These are phyloP conservation scores for Ophiostoma populinum DNA, from an alignment of 2,329 filamentous ascomycete species.

Conservation along the genomic window DNA sequence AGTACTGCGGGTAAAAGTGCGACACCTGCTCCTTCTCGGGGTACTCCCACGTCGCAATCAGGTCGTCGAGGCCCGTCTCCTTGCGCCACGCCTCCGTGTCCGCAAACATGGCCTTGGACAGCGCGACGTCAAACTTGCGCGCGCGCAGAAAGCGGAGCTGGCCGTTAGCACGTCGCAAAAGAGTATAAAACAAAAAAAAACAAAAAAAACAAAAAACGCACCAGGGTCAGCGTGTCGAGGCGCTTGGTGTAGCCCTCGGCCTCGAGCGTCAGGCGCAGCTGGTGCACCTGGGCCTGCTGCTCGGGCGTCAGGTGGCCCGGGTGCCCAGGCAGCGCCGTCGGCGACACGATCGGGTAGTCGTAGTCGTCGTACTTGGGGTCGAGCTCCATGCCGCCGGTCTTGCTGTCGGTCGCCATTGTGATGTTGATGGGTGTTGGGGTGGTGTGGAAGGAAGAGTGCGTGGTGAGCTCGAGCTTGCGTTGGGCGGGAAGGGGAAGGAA, in stretches of 20 bases:
- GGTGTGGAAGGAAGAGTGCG: not conserved
- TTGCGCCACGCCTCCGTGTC: conserved; percentile 84
- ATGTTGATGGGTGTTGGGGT: not conserved
- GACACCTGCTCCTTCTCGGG: conserved; percentile 68
- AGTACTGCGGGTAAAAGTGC: conserved; percentile 94
- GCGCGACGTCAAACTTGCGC: conserved; percentile 80
- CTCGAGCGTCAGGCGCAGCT: conserved; percentile 76
- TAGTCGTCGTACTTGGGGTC: conserved; percentile 93
- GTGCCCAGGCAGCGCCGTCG: conserved; percentile 56
- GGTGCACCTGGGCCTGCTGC: conserved; percentile 77
- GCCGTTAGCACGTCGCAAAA: not conserved
- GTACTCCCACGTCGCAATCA: conserved; percentile 71
- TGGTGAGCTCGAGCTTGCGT: not conserved
- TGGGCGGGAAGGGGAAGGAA: not conserved
- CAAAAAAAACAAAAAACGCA: conserved; percentile 25
- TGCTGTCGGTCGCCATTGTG: conserved; percentile 7
- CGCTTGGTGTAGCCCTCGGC: conserved; percentile 63
- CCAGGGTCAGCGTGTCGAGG: conserved; percentile 82
- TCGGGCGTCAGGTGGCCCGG: conserved; percentile 71
- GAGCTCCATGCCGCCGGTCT: conserved; percentile 30
- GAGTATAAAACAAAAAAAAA: not conserved
- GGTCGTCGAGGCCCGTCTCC: conserved; percentile 67
- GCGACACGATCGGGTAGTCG: conserved; percentile 71
- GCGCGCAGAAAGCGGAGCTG: conserved; percentile 82
- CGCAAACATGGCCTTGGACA: conserved; percentile 71